Percentiles rank a stretch among this genome's conserved stretches.
Evolutionary conservation across 805 yeast genomes (phyloP).

Genomic region (Cyberlindnera amylophila): DNA sequence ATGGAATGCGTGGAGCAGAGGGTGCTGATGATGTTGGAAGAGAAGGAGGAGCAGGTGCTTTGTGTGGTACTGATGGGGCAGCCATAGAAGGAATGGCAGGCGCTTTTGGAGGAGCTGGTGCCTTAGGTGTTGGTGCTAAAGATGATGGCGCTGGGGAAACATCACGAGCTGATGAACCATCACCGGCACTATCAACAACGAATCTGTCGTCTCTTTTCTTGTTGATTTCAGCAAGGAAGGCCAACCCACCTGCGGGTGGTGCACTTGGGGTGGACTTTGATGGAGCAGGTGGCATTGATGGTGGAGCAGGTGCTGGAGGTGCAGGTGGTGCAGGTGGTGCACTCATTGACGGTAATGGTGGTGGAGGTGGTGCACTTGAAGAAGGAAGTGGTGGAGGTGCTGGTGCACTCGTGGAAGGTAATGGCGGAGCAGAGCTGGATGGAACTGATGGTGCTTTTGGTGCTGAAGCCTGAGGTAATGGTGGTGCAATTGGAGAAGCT

Average conservation of each 20-base stretch:
- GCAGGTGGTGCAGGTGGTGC: conserved; percentile 30
- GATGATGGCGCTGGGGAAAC: background rate
- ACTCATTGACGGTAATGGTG: conserved; percentile 37
- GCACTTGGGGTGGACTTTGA: conserved; percentile 16
- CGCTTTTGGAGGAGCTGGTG: conserved; percentile 27
- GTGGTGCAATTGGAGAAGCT: conserved; percentile 15
- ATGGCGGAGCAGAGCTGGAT: conserved; percentile 22
- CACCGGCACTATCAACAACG: conserved; percentile 34
- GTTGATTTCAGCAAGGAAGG: conserved; percentile 47
- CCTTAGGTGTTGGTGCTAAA: conserved; percentile 1
- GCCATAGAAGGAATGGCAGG: conserved; percentile 7
- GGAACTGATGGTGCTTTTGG: conserved; percentile 24
- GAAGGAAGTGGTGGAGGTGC: conserved; percentile 11
- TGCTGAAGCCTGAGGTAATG: conserved; percentile 7
- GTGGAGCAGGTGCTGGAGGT: conserved; percentile 2
- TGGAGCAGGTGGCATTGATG: conserved; percentile 17
- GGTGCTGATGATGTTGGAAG: conserved; percentile 19
- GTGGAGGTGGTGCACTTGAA: conserved; percentile 18
- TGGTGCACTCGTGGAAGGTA: conserved; percentile 18
- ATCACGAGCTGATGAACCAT: conserved; percentile 11
- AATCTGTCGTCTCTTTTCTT: conserved; percentile 42
- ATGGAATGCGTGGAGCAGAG: conserved; percentile 12
- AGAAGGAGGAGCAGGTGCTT: conserved; percentile 18
- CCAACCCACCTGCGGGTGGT: conserved; percentile 34
- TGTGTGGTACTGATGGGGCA: too few species aligned